Evolutionary conservation across 768 basidiomycete genomes (phyloP).

Genomic region (Coprinopsis cinerea): DNA sequence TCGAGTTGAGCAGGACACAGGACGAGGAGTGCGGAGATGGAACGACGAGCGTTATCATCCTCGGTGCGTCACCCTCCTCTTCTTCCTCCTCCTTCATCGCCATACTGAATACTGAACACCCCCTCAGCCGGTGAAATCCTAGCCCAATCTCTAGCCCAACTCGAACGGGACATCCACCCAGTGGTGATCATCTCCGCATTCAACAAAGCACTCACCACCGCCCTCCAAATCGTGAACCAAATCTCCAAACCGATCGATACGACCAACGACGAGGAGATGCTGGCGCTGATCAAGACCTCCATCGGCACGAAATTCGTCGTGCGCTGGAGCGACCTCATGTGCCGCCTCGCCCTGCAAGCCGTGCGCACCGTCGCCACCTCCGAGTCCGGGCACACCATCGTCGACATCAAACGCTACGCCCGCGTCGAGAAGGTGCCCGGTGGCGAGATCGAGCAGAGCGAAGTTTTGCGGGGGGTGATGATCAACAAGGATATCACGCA

Average conservation of each 20-base stretch:
- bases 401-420: slow-evolving; percentile 98
- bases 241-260: slow-evolving; percentile 91
- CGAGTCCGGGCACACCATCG: slow-evolving; percentile 73
- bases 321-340: slow-evolving; percentile 98
- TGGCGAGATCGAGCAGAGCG: slow-evolving; percentile 91
- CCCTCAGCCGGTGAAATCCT: slow-evolving; percentile 85
- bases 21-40: slow-evolving; percentile 99
- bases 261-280: slow-evolving; percentile 83
- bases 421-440: slow-evolving; percentile 97
- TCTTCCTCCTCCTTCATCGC: too few relatives aligned
- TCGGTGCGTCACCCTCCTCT: slow-evolving; percentile 51
- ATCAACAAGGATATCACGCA: slow-evolving; percentile 99
- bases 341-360: slow-evolving; percentile 86
- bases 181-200: slow-evolving; percentile 98
- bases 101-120: neutral
- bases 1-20: slow-evolving; percentile 94
- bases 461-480: slow-evolving; percentile 88
- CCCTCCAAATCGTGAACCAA: slow-evolving; percentile 79
- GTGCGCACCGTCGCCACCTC: slow-evolving; percentile 76
- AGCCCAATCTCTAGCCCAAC: slow-evolving; percentile 86
- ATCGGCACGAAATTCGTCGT: slow-evolving; percentile 98
- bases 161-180: slow-evolving; percentile 96
- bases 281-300: slow-evolving; percentile 94
- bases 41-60: slow-evolving; percentile 96
- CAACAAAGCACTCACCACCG: slow-evolving; percentile 92